Evolutionary conservation across 2,329 filamentous ascomycete species (phyloP), one percentile per base, ranked within the genome.

Genomic region (Pseudogymnoascus sp.): DNA sequence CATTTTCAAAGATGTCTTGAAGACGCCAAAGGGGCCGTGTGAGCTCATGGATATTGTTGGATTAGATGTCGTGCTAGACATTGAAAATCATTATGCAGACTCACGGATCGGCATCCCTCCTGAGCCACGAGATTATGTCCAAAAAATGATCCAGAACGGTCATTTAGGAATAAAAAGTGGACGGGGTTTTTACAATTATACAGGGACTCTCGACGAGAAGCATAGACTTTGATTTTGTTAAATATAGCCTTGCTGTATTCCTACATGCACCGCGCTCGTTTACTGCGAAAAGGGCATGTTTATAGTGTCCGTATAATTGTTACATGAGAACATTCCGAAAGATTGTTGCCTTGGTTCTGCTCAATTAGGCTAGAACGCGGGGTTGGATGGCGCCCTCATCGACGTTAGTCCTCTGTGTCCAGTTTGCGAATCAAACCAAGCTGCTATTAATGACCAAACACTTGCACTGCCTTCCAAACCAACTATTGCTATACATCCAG

Each of bases 11-110:
- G 70, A 71, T 35, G 70, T 76, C 7, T 60, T 76, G 7, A 75
- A 75, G 55, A 74, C 74, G 1, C 69, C 71, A 3, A 72, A 73
- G 60, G 74, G 74, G 0, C 74, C 74, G 0, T 76, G 71, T 63
- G 74, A 75, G 61, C 71, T 71, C 60, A 75, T 76, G 74, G 74
- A 76, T 62, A 67, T 74, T 14, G 74, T 75, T 35, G 74, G 74
- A 2, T 43, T 76, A 21, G 74, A 76, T 64, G 73, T 75, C 5
- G 72, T 76, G 1, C 67, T 72, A 14, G 71, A 73, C 52, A 75
- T 76, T 62, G 74, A 76, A 63, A 69, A 75, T 5, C 72, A 75
- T 62, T 75, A 76, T 66, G 72, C 73, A 9, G 69, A 71, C 28
- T 66, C 67, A 33, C 68, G 73, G 25, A 59, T 23, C 3, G 69